Base-by-base conservation (phyloP, 2,329 filamentous ascomycete species). In the Diaporthe citrichinensis region DNA sequence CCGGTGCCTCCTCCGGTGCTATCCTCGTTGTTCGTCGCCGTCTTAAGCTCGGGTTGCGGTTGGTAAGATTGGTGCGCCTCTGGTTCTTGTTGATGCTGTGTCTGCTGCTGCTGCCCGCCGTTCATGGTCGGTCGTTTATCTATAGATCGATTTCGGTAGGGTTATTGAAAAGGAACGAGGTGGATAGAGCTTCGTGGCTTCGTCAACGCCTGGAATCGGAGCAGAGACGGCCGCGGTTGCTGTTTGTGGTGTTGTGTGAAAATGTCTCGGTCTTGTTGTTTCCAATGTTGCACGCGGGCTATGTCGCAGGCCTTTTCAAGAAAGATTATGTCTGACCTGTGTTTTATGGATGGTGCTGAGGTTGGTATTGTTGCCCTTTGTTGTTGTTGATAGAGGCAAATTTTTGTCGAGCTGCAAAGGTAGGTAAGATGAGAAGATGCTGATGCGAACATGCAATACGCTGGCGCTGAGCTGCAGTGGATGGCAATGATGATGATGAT, bases 81-180 rank as follows among this genome's bases (percentile, higher is more conserved):
- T 23, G 65, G 36, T 8, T 39, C 65, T 36, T 65, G 72, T 28
- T 53, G 74, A 34, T 39, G 69, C 36, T 67, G 74, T 53, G 67
- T 36, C 31, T 75, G 55, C 55, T 75, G 61, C 55, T 72, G 68
- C 46, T 75, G 68, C 39, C 72, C 73, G 61, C 73, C 61, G 73
- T 76, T 76, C 74, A 76, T 76, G 34, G 34, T 74, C 31, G 71
- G 39, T 58, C n/a, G 34, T 53, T 55, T 65, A 55, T 73, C 44
- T 73, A 55, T 73, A 73, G 20, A 34, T 55, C 65, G 65, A 15
- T 55, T n/a, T 39, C 65, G 34, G 17, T 55, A 31, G 46, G 41
- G 34, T 53, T 31, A 6, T 23, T 25, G n/a, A 53, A n/a, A n/a
- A 31, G n/a, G 17, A 39, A 34, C 9, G 65, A 31, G 46, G 7